Percentiles rank a stretch among this genome's conserved stretches.
phyloP scores from a whole-genome alignment of 768 basidiomycete species.

The Scleroderma citrinum region DNA sequence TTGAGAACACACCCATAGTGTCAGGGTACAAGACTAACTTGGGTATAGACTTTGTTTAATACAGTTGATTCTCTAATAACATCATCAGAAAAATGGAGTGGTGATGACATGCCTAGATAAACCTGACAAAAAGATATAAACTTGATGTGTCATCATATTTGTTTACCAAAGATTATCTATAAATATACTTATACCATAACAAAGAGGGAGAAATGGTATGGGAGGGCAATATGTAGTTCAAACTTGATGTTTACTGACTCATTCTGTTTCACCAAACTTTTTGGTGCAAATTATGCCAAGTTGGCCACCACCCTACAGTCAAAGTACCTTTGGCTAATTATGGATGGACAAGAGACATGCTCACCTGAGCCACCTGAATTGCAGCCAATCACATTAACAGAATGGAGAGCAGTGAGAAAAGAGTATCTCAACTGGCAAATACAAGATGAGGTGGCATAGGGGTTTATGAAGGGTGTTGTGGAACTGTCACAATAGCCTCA shows the following conservation, averaged over 20 bases:
- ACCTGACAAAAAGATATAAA: too few relatives aligned
- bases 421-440: slow-evolving; percentile 5
- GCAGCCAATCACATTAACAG: not conserved
- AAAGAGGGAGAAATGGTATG: too few relatives aligned
- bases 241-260: not conserved
- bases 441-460: slow-evolving; percentile 6
- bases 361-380: not conserved
- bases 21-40: too few relatives aligned
- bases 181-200: too few relatives aligned
- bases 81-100: too few relatives aligned
- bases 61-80: too few relatives aligned
- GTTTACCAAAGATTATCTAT: too few relatives aligned
- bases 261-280: slow-evolving; percentile 3
- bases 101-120: too few relatives aligned
- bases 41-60: too few relatives aligned
- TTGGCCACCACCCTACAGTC: slow-evolving; percentile 4
- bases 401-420: not conserved
- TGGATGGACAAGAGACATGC: not conserved
- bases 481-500: slow-evolving; percentile 7
- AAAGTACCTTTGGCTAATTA: slow-evolving; percentile 5
- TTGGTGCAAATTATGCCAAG: slow-evolving; percentile 2
- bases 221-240: too few relatives aligned
- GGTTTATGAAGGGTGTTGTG: slow-evolving; percentile 4
- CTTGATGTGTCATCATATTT: too few relatives aligned
- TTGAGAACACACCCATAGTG: too few relatives aligned